Percentiles rank a stretch among this genome's conserved stretches.
These are phyloP conservation scores for Moringa oleifera DNA, from an alignment of 345 rosid species.

Conservation along the genomic window DNA sequence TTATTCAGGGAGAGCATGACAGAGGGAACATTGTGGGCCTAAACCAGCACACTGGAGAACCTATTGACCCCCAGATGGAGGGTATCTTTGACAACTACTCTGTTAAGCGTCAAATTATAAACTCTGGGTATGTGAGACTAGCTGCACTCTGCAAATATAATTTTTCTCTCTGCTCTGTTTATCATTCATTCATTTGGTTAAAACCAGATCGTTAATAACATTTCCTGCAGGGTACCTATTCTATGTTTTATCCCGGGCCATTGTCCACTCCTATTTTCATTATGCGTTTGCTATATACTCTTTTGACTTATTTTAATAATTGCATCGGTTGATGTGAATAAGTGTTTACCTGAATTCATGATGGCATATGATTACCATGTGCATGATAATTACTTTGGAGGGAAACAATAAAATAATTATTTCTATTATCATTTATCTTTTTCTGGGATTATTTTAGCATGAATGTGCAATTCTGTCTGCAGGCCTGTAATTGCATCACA, in stretches of 20 bases:
- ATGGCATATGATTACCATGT: neutral
- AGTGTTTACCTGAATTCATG: neutral
- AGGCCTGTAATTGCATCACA: constrained; percentile 96
- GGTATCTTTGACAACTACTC: constrained; percentile 95
- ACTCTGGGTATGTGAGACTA: constrained; percentile 67
- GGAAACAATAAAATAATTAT: no score
- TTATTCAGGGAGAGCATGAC: constrained; percentile 84
- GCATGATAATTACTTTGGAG: neutral
- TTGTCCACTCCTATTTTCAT: neutral
- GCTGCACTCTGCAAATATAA: neutral
- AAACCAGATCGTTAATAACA: neutral
- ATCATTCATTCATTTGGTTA: neutral
- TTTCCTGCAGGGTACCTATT: neutral
- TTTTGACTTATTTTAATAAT: neutral
- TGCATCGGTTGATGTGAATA: neutral
- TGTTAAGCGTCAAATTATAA: constrained; percentile 88
- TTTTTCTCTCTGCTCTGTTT: neutral
- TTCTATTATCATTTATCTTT: no score
- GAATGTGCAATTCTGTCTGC: constrained; percentile 18
- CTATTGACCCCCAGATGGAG: constrained; percentile 83
- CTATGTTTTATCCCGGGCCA: neutral
- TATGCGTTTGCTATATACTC: neutral
- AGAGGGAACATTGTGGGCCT: constrained; percentile 84
- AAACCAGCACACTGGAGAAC: constrained; percentile 75
- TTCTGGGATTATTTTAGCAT: neutral